These are phyloP conservation scores for Colletotrichum sp. DNA, from an alignment of 2,329 filamentous ascomycete genomes.

Conservation along the genomic window DNA sequence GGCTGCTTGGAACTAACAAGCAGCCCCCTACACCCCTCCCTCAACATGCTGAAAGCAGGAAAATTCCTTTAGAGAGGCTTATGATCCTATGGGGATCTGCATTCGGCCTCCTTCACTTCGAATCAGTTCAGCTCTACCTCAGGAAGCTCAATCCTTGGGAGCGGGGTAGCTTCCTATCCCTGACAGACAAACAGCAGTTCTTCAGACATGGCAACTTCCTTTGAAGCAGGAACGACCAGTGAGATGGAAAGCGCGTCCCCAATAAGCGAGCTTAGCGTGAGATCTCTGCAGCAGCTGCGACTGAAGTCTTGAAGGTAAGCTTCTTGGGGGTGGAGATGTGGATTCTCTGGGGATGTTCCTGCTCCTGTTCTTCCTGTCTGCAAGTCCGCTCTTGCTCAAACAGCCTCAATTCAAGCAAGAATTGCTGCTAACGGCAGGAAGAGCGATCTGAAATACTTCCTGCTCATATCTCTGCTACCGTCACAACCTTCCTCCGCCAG, in stretches of 20 bases:
- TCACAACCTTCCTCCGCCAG: not conserved
- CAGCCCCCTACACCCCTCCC: fast-evolving
- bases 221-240: not conserved
- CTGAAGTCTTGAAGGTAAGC: not conserved
- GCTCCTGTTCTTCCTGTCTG: not conserved
- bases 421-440: not conserved
- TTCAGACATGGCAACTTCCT: not conserved
- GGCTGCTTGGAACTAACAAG: not conserved
- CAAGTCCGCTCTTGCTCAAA: not conserved
- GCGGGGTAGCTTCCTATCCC: not conserved
- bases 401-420: not conserved
- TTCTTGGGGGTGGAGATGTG: not conserved
- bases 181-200: not conserved
- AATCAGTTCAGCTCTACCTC: not conserved
- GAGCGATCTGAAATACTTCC: not conserved
- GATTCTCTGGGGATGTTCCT: not conserved
- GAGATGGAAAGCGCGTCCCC: not conserved
- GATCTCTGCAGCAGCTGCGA: not conserved
- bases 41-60: not conserved
- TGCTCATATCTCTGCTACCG: not conserved
- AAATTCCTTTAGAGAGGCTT: not conserved
- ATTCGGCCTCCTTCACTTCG: not conserved
- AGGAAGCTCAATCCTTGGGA: not conserved
- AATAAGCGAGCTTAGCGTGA: not conserved
- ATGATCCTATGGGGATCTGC: not conserved